These are phyloP conservation scores for Phycomyces blakesleeanus DNA, from an alignment of 192 early-diverging fungal genomes.

Conservation along the genomic window DNA sequence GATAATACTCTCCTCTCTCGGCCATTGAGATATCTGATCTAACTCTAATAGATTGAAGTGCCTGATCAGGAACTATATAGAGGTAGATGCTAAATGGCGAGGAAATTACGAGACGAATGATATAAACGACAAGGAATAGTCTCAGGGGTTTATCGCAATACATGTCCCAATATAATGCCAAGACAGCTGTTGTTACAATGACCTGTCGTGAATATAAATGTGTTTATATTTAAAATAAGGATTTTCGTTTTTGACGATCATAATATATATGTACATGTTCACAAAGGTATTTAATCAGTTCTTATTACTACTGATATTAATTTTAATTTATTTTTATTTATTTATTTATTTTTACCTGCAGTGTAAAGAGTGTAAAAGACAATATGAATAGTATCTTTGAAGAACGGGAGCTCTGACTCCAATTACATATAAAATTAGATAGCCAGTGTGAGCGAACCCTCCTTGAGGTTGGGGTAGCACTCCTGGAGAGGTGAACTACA, in stretches of 20 bases:
- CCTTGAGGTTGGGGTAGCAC: slow-evolving; percentile 34
- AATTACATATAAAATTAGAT: slow-evolving; percentile 26
- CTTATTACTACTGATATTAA: too few relatives aligned
- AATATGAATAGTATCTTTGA: slow-evolving; percentile 39
- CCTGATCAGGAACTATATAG: slow-evolving; percentile 48
- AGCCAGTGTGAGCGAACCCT: slow-evolving; percentile 38
- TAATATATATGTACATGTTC: too few relatives aligned
- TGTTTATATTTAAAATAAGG: too few relatives aligned
- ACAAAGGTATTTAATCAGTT: too few relatives aligned
- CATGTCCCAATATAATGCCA: slow-evolving; percentile 46
- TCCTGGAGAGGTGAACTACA: slow-evolving; percentile 25
- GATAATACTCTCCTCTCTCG: slow-evolving; percentile 9
- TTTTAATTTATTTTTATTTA: too few relatives aligned
- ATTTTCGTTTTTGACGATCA: too few relatives aligned
- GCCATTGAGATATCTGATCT: slow-evolving; percentile 1
- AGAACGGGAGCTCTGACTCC: slow-evolving; percentile 37
- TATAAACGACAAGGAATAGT: slow-evolving; percentile 57
- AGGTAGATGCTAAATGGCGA: slow-evolving; percentile 62
- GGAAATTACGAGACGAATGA: slow-evolving; percentile 51
- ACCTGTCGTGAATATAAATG: too few relatives aligned
- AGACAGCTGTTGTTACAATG: slow-evolving; percentile 45
- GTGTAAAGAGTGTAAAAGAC: slow-evolving; percentile 20
- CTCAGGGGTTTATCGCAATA: slow-evolving; percentile 51
- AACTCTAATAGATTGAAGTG: slow-evolving; percentile 3
- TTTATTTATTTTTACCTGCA: slow-evolving; percentile 33